A percentile compares a stretch with the other conserved stretches of the same genome.
phyloP scores from a whole-genome alignment of 2,329 filamentous ascomycete species.

The Colletotrichum caudatum region DNA sequence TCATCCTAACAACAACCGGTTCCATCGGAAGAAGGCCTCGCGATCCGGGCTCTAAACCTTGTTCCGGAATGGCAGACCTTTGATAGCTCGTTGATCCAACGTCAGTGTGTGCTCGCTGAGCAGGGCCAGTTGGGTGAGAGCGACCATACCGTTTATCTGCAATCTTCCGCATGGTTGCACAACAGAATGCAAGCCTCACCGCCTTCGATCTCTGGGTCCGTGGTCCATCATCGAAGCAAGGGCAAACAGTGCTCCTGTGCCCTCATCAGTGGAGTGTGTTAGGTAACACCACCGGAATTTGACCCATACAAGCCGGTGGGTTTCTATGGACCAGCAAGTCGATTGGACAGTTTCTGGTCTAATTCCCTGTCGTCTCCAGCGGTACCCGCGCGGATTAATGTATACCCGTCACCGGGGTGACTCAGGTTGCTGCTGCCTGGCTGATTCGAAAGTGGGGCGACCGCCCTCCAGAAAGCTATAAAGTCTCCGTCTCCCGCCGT shows the following conservation, averaged over 20 bases:
- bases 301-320: background rate
- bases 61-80: background rate
- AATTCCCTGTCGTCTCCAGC: background rate
- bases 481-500: conserved; percentile 47
- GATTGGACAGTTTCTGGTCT: background rate
- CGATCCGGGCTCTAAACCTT: no score
- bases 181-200: background rate
- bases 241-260: background rate
- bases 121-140: background rate
- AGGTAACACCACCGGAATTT: background rate
- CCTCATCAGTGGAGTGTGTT: background rate
- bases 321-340: background rate
- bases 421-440: conserved; percentile 16
- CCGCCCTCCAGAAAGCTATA: conserved; percentile 40
- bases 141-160: background rate
- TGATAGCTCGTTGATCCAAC: background rate
- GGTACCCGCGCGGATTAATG: background rate
- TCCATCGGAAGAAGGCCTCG: no score
- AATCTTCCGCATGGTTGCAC: background rate
- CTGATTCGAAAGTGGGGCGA: background rate
- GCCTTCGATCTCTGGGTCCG: background rate
- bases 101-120: conserved; percentile 1
- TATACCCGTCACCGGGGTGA: background rate
- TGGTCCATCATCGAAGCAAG: background rate
- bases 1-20: no score